A percentile compares a stretch with the other conserved stretches of the same genome.
Evolutionary conservation across 345 rosid species (phyloP).

Genomic region (Euphorbia peplus): DNA sequence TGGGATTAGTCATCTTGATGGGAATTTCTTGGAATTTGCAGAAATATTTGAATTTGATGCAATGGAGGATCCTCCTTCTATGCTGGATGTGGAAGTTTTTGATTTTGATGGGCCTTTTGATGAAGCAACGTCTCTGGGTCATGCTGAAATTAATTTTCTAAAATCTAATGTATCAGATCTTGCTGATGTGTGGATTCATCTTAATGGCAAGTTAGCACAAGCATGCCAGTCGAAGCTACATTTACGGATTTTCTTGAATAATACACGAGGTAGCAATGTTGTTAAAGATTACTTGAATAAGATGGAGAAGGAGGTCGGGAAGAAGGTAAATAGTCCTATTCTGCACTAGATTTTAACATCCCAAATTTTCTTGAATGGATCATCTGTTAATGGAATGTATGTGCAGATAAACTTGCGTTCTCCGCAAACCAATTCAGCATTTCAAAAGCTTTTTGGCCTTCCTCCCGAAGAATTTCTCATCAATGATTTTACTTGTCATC

Average conservation of each 20-base stretch:
- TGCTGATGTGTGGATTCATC: slow-evolving; percentile 89
- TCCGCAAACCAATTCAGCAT: slow-evolving; percentile 95
- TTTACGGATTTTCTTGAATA: slow-evolving; percentile 81
- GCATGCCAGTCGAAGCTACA: slow-evolving; percentile 96
- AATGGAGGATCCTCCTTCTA: slow-evolving; percentile 96
- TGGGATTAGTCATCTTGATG: slow-evolving; percentile 16
- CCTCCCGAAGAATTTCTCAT: slow-evolving; percentile 96
- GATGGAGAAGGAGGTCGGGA: slow-evolving; percentile 99
- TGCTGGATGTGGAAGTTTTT: slow-evolving; percentile 80
- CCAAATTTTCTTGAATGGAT: not conserved
- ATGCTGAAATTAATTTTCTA: slow-evolving; percentile 79
- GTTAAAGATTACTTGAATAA: slow-evolving; percentile 77
- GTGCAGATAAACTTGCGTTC: slow-evolving; percentile 85
- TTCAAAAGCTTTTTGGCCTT: slow-evolving; percentile 93
- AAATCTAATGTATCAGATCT: slow-evolving; percentile 77
- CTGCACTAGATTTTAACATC: slow-evolving; percentile 13
- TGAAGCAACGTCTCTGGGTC: slow-evolving; percentile 84
- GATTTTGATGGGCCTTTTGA: slow-evolving; percentile 95
- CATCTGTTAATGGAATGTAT: slow-evolving; percentile 2
- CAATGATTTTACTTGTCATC: slow-evolving; percentile 97
- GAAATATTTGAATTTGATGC: slow-evolving; percentile 99
- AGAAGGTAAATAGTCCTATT: slow-evolving; percentile 55
- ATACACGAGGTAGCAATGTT: slow-evolving; percentile 79
- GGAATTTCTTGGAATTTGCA: slow-evolving; percentile 36
- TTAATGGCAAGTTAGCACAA: slow-evolving; percentile 81